Base-by-base conservation (phyloP, 257 asterid species). In the Nicotiana tabacum region DNA sequence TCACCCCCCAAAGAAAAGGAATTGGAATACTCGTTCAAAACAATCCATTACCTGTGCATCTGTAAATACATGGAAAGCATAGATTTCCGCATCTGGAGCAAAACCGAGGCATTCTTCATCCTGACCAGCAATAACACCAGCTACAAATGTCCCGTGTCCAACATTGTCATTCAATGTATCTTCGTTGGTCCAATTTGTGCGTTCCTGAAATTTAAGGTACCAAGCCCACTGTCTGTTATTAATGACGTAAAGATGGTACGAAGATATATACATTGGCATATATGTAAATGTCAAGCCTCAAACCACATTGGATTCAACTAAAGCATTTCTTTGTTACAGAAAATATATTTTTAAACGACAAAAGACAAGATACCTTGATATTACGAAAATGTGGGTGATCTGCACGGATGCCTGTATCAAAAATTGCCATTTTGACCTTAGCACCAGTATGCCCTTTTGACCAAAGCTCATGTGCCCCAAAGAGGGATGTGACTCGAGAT, bases 141-240 rank as follows among this genome's bases (percentile, higher is more conserved):
- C 99, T 82, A 96, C 99, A 88, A 96, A 96, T 83, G 99, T 94
- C 83, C 99, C 99, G 86, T 96, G 99, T 57, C 99, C 98, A 82
- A 94, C 97, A 93, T 93, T 92, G 93, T 96, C 99, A 82, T 94
- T 94, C 55, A 96, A 85, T 30, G 98, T 93, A 87, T 94, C 93
- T 85, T 96, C 99, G 78, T 91, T 91, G 86, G 99, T 96, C 99
- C 99, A 96, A 86, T 94, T 96, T 55, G 99, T 96, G 83, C 96
- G 97, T 87, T 96, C 98, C 98, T 94, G 91, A 87, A 70, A 61
- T 13, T 51, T 69, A 69, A 69, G 13, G 81, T 57, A 57, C 27
- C 60, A 68, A 72, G 10, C 24, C 56, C 35, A 68, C 35, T 27
- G 37, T 57, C 64, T 78, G 37, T 67, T 46, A 3, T 17, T 32